Evolutionary conservation across 257 asterid genomes (phyloP).

Genomic region (Lithospermum erythrorhizon): DNA sequence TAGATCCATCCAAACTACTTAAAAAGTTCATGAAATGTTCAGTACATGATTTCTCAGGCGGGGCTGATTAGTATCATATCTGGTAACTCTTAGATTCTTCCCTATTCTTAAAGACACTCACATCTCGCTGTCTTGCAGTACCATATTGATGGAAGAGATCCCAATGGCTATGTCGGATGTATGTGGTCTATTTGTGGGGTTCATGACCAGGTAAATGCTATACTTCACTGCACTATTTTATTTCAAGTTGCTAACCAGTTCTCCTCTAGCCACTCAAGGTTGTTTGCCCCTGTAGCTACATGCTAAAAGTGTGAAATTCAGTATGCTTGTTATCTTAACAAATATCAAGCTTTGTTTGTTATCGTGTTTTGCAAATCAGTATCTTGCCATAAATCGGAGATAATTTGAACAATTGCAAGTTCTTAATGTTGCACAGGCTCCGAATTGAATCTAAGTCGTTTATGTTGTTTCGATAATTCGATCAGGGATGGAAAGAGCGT

Average conservation of each 20-base stretch:
- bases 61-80: background rate
- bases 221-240: background rate
- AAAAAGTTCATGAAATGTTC: background rate
- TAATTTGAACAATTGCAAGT: background rate
- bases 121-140: slow-evolving; percentile 33
- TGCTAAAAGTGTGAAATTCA: too few species aligned
- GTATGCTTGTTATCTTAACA: too few species aligned
- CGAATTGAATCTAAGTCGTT: too few species aligned
- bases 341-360: too few species aligned
- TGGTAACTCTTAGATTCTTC: background rate
- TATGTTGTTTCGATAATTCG: too few species aligned
- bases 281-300: too few species aligned
- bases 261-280: too few species aligned
- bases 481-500: slow-evolving; percentile 84
- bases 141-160: slow-evolving; percentile 89
- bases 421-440: too few species aligned
- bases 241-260: too few species aligned
- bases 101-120: background rate
- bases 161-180: slow-evolving; percentile 96
- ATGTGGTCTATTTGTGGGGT: slow-evolving; percentile 99
- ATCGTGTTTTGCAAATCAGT: too few species aligned
- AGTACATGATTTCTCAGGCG: background rate
- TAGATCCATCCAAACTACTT: background rate
- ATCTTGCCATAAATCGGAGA: too few species aligned
- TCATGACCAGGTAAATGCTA: slow-evolving; percentile 74